Conservation (phyloP, 495 filamentous ascomycete species). For the Penicillium alfredii region DNA sequence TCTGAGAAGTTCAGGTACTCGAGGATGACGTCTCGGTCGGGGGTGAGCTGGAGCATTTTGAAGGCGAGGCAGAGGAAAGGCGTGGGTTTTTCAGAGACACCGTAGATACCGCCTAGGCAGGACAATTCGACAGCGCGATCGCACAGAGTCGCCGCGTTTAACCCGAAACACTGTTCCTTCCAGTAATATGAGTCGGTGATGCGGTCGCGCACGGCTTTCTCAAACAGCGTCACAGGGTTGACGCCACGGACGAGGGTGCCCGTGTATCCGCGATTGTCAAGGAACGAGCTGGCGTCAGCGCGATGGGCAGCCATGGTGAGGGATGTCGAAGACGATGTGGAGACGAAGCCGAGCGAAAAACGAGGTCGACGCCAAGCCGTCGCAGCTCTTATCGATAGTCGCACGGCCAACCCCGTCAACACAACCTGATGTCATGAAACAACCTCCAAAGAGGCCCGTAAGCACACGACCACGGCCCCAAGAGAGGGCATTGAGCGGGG, state of each 20-base stretch:
- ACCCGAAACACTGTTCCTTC: conserved; percentile 96
- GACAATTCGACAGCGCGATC: conserved; percentile 83
- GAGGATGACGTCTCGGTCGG: conserved; percentile 68
- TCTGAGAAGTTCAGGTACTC: conserved; percentile 66
- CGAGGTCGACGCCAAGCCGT: conserved; percentile 21
- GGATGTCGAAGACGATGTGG: conserved; percentile 1
- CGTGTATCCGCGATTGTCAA: conserved; percentile 72
- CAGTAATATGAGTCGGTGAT: conserved; percentile 94
- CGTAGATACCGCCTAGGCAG: conserved; percentile 80
- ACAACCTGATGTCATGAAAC: conserved; percentile 26
- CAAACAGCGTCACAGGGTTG: conserved; percentile 84
- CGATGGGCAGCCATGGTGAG: conserved; percentile 47
- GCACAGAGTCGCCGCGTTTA: conserved; percentile 85
- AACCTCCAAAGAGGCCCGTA: conserved; percentile 3
- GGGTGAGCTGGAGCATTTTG: conserved; percentile 86
- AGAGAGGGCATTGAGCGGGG: conserved; percentile 8
- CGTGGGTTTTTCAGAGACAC: conserved; percentile 71
- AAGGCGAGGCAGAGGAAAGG: conserved; percentile 94
- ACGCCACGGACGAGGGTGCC: conserved; percentile 67
- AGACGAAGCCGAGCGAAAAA: conserved; percentile 3
- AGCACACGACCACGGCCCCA: no score
- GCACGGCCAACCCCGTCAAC: conserved; percentile 36
- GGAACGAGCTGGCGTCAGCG: conserved; percentile 67
- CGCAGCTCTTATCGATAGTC: conserved; percentile 41
- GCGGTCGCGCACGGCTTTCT: conserved; percentile 88